These are phyloP conservation scores for Thermomyces lanuginosus DNA, from an alignment of 2,329 filamentous ascomycete species.

Conservation along the genomic window DNA sequence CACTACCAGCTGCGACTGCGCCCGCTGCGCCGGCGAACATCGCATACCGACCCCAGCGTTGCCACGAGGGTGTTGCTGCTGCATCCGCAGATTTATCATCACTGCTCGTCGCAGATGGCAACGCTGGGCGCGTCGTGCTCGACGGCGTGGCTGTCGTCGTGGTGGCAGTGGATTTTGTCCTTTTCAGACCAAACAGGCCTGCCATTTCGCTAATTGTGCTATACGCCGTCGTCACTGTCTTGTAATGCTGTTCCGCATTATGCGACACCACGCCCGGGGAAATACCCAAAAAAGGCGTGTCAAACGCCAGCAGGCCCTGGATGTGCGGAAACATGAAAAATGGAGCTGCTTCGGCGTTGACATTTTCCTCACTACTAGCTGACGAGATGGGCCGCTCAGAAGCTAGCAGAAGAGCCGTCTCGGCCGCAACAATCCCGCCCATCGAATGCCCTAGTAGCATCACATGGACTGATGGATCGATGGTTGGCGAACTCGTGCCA, in stretches of 20 bases:
- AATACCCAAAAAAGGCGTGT: conserved; percentile 62
- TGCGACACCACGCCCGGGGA: conserved; percentile 35
- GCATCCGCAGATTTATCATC: conserved; percentile 28
- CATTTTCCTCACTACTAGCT: conserved; percentile 3
- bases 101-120: conserved; percentile 18
- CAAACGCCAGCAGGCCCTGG: conserved; percentile 78
- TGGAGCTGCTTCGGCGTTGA: conserved; percentile 13
- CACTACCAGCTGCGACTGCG: conserved; percentile 63
- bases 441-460: conserved; percentile 77
- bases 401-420: conserved; percentile 61
- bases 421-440: conserved; percentile 87
- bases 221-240: conserved; percentile 54
- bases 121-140: conserved; percentile 13
- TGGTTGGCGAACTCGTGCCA: conserved; percentile 62
- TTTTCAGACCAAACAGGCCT: conserved; percentile 48
- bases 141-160: conserved; percentile 5
- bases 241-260: conserved; percentile 68
- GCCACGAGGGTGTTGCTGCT: conserved; percentile 43
- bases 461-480: conserved; percentile 69
- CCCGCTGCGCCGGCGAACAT: conserved; percentile 70
- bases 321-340: conserved; percentile 83
- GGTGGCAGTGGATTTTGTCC: conserved; percentile 15
- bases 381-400: conserved; percentile 41
- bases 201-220: conserved; percentile 49
- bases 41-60: conserved; percentile 68